Percentiles rank a stretch among this genome's conserved stretches.
These are phyloP conservation scores for Blastocystis hominis DNA, from an alignment of 352 stramenopile species.

Conservation along the genomic window DNA sequence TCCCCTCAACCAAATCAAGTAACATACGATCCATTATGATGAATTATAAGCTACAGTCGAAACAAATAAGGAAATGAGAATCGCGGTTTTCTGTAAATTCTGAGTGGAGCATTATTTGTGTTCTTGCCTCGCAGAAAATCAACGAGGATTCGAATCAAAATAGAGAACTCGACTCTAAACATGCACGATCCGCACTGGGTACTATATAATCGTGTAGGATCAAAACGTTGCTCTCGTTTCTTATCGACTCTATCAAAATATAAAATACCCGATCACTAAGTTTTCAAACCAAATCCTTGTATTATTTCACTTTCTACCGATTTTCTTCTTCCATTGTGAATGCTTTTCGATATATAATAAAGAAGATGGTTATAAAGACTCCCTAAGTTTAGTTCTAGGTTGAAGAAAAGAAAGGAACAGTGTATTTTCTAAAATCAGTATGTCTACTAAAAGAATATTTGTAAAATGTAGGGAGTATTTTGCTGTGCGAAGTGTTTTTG, in stretches of 20 bases:
- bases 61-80: too few relatives aligned
- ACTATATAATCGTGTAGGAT: not conserved
- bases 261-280: not conserved
- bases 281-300: not conserved
- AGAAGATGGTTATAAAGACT: too few relatives aligned
- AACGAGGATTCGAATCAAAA: slow-evolving; percentile 56
- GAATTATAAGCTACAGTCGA: not conserved
- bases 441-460: not conserved
- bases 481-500: not conserved
- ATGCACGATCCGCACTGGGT: not conserved
- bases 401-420: not conserved
- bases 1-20: not conserved
- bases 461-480: not conserved
- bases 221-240: not conserved
- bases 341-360: too few relatives aligned
- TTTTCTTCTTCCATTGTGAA: not conserved
- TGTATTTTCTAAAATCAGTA: not conserved
- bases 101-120: not conserved
- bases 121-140: not conserved
- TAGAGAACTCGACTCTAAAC: too few relatives aligned
- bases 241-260: not conserved
- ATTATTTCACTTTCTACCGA: not conserved
- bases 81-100: slow-evolving; percentile 8
- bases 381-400: not conserved
- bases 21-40: slow-evolving; percentile 17